phyloP scores from a whole-genome alignment of 1,284 basidiomycete species.

The Cryptococcus amylolentus region DNA sequence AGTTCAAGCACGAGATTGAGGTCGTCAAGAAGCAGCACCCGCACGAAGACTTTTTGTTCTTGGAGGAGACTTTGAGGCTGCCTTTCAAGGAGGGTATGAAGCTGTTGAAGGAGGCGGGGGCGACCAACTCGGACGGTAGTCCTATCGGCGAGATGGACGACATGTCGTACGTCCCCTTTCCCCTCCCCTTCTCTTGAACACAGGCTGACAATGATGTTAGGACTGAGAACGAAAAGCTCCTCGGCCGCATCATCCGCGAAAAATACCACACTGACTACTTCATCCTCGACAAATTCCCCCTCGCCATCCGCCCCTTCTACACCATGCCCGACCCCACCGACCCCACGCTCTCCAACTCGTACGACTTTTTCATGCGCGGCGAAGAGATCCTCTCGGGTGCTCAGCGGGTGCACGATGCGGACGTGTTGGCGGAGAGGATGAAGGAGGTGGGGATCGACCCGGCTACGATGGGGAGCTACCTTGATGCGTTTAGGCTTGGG shows the following conservation, averaged over 20 bases:
- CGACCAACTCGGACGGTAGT: constrained; percentile 52
- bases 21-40: constrained; percentile 83
- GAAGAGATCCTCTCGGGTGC: constrained; percentile 98
- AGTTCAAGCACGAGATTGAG: constrained; percentile 75
- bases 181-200: not conserved
- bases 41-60: constrained; percentile 80
- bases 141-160: constrained; percentile 72
- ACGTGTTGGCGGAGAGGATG: constrained; percentile 80
- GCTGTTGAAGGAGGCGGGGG: constrained; percentile 77
- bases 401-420: constrained; percentile 91
- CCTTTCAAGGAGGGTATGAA: constrained; percentile 85
- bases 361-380: constrained; percentile 99
- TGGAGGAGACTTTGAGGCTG: constrained; percentile 73
- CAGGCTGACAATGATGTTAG: constrained; percentile 8
- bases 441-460: constrained; percentile 68
- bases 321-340: constrained; percentile 93
- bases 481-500: constrained; percentile 91
- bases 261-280: constrained; percentile 97
- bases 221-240: constrained; percentile 72
- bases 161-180: constrained; percentile 60
- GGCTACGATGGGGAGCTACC: constrained; percentile 79
- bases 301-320: constrained; percentile 92
- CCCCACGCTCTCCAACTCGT: constrained; percentile 91
- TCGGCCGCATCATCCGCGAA: constrained; percentile 80
- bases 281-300: constrained; percentile 95